Evolutionary conservation across 768 basidiomycete species (phyloP), one percentile per base, ranked within the genome.

Genomic region (Hericium coralloides): DNA sequence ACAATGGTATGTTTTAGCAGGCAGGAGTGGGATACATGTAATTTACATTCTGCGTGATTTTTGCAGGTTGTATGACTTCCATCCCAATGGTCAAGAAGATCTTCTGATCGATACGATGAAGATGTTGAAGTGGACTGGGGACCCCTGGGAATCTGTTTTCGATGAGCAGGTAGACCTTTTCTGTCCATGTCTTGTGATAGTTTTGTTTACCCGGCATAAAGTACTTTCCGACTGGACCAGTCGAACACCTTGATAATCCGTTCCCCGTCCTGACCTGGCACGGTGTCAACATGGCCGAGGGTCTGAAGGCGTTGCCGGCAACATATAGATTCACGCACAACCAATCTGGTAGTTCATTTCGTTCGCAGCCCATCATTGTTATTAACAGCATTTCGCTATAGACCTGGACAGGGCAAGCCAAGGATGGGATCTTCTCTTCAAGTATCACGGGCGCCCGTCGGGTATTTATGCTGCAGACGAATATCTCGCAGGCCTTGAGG

Each of bases 201-300:
- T 52, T 37, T 5, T 39, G 39, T 39, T 41, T 5, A 6, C 23
- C 7, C 37, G 18, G n/a, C 26, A 22, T 52, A 45, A 17, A 79
- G 77, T 76, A 74, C 56, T 79, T 78, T 71, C 79, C 78, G 0
- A 74, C 68, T 14, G 68, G 61, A 62, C 75, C 65, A 65, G 72
- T 73, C 22, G 72, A 74, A 52, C 49, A 72, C 51, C 61, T 68
- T 2, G 56, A 53, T n/a, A 80, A 79, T 57, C 79, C 79, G 2
- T 79, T 81, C 67, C 69, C 72, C 38, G 69, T 75, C 25, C 45
- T 62, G 36, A 64, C 79, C 69, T 82, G 79, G 80, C 80, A 81
- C 60, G 80, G 78, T 18, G 80, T 82, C 53, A 82, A 81, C 62
- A 73, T 83, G 72, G 79, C 79, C 4, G 80, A 81, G 63, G 79